These are phyloP conservation scores for Diutina pseudorugosa DNA, from an alignment of 1,139 yeast species.

Conservation along the genomic window DNA sequence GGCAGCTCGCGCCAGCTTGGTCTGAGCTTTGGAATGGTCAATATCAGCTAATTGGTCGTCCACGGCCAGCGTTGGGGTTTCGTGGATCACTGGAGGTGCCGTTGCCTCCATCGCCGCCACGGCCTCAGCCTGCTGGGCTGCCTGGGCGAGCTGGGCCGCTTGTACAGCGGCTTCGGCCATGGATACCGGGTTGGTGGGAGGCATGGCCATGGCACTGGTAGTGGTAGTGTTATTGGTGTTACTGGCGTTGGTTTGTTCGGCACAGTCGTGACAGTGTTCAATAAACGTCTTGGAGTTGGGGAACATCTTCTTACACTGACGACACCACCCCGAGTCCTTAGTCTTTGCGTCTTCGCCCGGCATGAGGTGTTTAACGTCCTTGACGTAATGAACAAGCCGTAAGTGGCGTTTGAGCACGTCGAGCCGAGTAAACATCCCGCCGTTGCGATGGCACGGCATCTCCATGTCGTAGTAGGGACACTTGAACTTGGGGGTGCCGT, in stretches of 20 bases:
- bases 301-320: constrained; percentile 49
- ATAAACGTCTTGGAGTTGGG: constrained; percentile 44
- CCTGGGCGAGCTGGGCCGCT: background rate
- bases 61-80: background rate
- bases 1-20: background rate
- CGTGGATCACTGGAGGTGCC: background rate
- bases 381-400: constrained; percentile 52
- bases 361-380: constrained; percentile 22
- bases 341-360: constrained; percentile 4
- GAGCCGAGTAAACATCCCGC: constrained; percentile 57
- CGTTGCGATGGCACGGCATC: constrained; percentile 60
- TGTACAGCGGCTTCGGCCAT: background rate
- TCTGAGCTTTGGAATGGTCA: background rate
- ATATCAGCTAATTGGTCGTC: constrained; percentile 1
- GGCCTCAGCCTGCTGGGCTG: constrained; percentile 3
- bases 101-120: background rate
- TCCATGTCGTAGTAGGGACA: constrained; percentile 64
- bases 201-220: background rate
- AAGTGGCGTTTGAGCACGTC: constrained; percentile 65
- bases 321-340: constrained; percentile 50
- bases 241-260: constrained; percentile 14
- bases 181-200: background rate
- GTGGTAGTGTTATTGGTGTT: no score
- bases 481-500: constrained; percentile 48
- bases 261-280: constrained; percentile 58